Evolutionary conservation across 2,329 filamentous ascomycete species (phyloP).

Genomic region (Curvularia eragrostidis): DNA sequence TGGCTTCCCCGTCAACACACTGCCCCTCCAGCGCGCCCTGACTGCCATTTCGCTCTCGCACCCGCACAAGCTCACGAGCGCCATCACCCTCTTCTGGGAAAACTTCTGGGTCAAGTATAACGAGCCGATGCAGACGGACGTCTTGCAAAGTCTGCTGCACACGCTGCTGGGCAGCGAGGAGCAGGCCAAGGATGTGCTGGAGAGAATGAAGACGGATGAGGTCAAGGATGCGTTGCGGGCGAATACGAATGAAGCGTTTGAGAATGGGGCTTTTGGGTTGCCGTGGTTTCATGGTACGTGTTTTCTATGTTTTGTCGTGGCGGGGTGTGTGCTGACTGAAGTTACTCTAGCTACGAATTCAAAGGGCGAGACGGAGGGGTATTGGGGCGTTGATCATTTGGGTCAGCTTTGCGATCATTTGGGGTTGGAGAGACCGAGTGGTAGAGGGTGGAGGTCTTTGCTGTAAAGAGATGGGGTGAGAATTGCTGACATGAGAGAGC

Average conservation of each 20-base stretch:
- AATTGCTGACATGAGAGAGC: neutral
- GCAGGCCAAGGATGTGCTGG: conserved; percentile 52
- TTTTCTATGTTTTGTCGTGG: neutral
- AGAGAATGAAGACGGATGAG: conserved; percentile 49
- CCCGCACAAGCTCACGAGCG: conserved; percentile 52
- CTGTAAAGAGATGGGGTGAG: conserved; percentile 31
- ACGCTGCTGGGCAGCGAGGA: conserved; percentile 56
- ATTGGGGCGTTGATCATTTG: conserved; percentile 68
- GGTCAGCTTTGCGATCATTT: conserved; percentile 62
- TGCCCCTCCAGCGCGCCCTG: conserved; percentile 61
- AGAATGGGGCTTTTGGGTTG: conserved; percentile 65
- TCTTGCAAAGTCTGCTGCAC: conserved; percentile 54
- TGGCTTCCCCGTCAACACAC: conserved; percentile 62
- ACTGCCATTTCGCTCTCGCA: conserved; percentile 54
- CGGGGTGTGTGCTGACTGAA: neutral
- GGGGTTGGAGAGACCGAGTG: conserved; percentile 54
- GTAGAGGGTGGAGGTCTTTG: conserved; percentile 50
- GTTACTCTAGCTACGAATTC: conserved; percentile 56
- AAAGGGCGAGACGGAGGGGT: conserved; percentile 61
- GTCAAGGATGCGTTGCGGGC: conserved; percentile 56
- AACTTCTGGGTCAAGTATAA: conserved; percentile 61
- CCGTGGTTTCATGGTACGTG: conserved; percentile 61
- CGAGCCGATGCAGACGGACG: conserved; percentile 55
- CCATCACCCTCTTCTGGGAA: conserved; percentile 57
- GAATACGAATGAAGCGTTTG: conserved; percentile 61